Evolutionary conservation across 1,284 basidiomycete genomes (phyloP), one percentile per base, ranked within the genome.

Genomic region (Marasmius oreades): DNA sequence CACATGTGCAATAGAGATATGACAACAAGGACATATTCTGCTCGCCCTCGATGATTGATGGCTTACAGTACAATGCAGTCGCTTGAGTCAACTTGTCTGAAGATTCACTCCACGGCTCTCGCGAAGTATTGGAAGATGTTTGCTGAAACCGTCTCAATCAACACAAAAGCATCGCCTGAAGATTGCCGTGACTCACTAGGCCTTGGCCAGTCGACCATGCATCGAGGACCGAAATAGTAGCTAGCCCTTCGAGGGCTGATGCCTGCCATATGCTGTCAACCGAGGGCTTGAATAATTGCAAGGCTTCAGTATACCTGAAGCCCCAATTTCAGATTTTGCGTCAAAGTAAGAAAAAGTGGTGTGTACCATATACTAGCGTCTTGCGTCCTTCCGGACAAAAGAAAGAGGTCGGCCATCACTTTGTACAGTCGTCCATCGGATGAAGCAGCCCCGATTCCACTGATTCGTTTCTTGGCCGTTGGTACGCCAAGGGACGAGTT

Each of bases 211-310:
- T 77, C 22, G 89, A 82, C 92, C 93, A 95, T 2, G 86, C 84
- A 59, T 94, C 92, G 36, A 94, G 77, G n/a, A 95, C 75, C 6
- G 83, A 77, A 14, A 89, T 78, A 1, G 86, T 89, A 1, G 88
- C 90, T 60, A 93, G 71, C 1, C 92, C 92, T 73, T 98, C 95
- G 44, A 93, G 75, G 0, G 87, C 86, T 18, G 89, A 85, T 0
- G 90, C 94, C 67, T 95, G 88, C 95, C 95, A 98, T 20, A 89
- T 77, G 18, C 81, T 71, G 69, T 98, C 95, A 44, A 84, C 81
- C 5, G 85, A 80, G 0, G 77, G 76, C 66, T 88, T 90, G 62
- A 92, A 85, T 24, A 90, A 68, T 44, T 81, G 79, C 7, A 92
- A 73, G 5, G 93, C 89, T 71, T 97, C 93, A 55, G 84, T 83